phyloP scores from a whole-genome alignment of 1,139 yeast species.

The Diutina rugosa region DNA sequence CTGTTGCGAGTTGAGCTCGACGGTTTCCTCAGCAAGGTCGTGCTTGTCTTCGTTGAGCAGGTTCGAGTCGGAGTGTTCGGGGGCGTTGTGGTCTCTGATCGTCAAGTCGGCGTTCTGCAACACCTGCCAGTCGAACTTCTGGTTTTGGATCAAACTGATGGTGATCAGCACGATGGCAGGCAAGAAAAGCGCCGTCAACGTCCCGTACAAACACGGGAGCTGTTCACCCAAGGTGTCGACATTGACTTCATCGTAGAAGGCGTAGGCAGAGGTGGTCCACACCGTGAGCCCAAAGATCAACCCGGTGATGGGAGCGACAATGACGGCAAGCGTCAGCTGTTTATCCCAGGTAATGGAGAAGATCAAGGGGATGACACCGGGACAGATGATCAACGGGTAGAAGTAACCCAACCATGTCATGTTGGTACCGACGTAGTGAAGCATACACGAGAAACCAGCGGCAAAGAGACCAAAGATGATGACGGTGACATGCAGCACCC shows the following conservation, averaged over 20 bases:
- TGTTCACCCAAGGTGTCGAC: slow-evolving; percentile 16
- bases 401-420: slow-evolving; percentile 25
- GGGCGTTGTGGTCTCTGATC: slow-evolving; percentile 7
- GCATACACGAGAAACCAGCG: slow-evolving; percentile 18
- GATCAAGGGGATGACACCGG: slow-evolving; percentile 21
- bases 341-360: slow-evolving; percentile 21
- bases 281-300: slow-evolving; percentile 12
- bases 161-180: slow-evolving; percentile 17
- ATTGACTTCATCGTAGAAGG: slow-evolving; percentile 13
- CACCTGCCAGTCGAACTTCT: slow-evolving; percentile 19
- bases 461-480: slow-evolving; percentile 16
- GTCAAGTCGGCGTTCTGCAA: slow-evolving; percentile 13
- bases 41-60: neutral
- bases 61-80: neutral
- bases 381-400: slow-evolving; percentile 20
- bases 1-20: slow-evolving; percentile 4
- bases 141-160: slow-evolving; percentile 14
- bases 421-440: slow-evolving; percentile 18
- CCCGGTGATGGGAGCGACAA: slow-evolving; percentile 15
- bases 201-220: slow-evolving; percentile 19
- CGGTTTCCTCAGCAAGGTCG: slow-evolving; percentile 3
- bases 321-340: slow-evolving; percentile 16
- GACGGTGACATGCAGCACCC: slow-evolving; percentile 16
- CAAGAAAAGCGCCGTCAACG: slow-evolving; percentile 17
- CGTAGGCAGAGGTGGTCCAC: slow-evolving; percentile 15